These are phyloP conservation scores for Pyrenochaeta sp. DNA, from an alignment of 2,329 filamentous ascomycete species.

Conservation along the genomic window DNA sequence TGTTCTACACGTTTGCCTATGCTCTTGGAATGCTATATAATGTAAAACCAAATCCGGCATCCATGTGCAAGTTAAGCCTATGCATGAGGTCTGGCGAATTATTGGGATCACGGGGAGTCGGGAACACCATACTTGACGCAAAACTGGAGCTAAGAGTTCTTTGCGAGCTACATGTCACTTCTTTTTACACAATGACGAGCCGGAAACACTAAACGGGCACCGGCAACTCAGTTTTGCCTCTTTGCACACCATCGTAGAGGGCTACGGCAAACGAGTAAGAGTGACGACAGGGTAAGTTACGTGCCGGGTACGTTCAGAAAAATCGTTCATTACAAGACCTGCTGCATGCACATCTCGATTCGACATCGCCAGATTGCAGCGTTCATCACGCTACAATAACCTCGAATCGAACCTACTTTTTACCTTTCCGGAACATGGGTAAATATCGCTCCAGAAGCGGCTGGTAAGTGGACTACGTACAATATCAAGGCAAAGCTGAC, in stretches of 20 bases:
- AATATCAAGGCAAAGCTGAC: neutral
- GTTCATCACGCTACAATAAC: neutral
- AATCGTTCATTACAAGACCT: neutral
- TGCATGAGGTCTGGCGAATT: neutral
- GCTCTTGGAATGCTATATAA: neutral
- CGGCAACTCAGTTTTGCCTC: neutral
- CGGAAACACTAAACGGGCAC: neutral
- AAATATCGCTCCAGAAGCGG: constrained; percentile 44
- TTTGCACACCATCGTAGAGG: neutral
- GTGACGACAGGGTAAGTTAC: neutral
- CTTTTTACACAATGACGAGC: neutral
- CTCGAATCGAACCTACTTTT: constrained; percentile 16
- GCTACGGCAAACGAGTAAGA: neutral
- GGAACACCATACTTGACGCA: neutral
- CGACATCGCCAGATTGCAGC: neutral
- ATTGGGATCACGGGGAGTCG: neutral
- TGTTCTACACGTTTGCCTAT: neutral
- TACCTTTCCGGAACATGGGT: constrained; percentile 25
- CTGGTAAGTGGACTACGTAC: constrained; percentile 33
- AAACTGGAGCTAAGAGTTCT: neutral
- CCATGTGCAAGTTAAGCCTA: neutral
- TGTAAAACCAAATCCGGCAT: neutral
- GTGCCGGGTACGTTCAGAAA: neutral
- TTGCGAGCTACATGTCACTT: neutral
- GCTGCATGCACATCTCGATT: constrained; percentile 2